Evolutionary conservation across 768 basidiomycete genomes (phyloP).

Genomic region (Tulasnella calospora): DNA sequence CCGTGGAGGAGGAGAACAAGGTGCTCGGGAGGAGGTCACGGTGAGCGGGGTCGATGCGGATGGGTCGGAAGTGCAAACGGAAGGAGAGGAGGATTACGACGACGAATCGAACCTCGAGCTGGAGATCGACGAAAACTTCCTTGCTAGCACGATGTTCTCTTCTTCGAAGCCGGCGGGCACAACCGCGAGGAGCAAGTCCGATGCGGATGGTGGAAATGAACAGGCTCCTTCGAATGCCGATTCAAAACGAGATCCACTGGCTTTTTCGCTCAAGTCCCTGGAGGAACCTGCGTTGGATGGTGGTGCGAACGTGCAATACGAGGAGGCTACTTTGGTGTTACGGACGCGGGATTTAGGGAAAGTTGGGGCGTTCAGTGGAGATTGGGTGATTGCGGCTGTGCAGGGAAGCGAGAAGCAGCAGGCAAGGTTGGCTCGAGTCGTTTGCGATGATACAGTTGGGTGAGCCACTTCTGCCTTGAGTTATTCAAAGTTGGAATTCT

Average conservation of each 20-base stretch:
- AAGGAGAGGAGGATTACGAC: slow-evolving; percentile 19
- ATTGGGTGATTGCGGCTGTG: slow-evolving; percentile 70
- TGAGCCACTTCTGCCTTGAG: neutral
- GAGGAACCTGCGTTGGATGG: slow-evolving; percentile 29
- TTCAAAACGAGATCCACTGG: slow-evolving; percentile 23
- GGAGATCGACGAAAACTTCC: slow-evolving; percentile 70
- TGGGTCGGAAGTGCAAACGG: neutral
- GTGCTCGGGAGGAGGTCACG: neutral
- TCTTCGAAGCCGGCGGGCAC: neutral
- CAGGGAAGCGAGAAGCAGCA: slow-evolving; percentile 37
- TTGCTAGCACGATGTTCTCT: slow-evolving; percentile 42
- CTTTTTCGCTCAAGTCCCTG: slow-evolving; percentile 26
- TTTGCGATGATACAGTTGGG: slow-evolving; percentile 42
- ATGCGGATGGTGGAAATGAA: neutral
- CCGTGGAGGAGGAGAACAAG: neutral
- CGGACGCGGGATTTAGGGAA: slow-evolving; percentile 58
- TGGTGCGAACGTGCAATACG: slow-evolving; percentile 36
- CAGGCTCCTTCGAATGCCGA: neutral
- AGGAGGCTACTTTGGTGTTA: slow-evolving; percentile 57
- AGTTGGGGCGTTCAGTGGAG: slow-evolving; percentile 63
- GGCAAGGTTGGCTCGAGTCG: slow-evolving; percentile 56
- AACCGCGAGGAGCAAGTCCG: slow-evolving; percentile 15
- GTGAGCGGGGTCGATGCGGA: neutral
- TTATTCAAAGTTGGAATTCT: neutral
- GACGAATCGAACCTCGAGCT: slow-evolving; percentile 42